phyloP scores from a whole-genome alignment of 2,329 filamentous ascomycete species.

The Alternaria angustiovoidea region DNA sequence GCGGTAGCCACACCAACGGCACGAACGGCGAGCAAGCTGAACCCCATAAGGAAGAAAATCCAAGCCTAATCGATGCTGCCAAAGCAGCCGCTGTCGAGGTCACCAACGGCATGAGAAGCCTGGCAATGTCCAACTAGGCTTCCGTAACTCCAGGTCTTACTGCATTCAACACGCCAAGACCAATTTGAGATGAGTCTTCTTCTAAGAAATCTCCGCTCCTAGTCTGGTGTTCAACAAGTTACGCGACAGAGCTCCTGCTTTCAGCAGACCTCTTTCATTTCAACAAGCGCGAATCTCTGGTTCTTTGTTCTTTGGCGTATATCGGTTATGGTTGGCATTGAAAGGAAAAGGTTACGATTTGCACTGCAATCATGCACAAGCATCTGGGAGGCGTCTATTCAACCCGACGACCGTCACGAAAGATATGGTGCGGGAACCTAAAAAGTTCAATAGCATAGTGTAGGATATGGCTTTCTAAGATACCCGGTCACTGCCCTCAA shows the following conservation, averaged over 20 bases:
- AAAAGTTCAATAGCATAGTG: conserved; percentile 15
- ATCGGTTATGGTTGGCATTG: background rate
- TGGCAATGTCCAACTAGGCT: conserved; percentile 37
- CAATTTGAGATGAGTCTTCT: conserved; percentile 17
- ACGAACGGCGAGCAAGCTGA: conserved; percentile 26
- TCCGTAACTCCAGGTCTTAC: conserved; percentile 30
- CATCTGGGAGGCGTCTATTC: conserved; percentile 51
- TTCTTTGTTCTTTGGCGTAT: conserved; percentile 1
- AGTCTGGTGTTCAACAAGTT: conserved; percentile 14
- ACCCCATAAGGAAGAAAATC: conserved; percentile 22
- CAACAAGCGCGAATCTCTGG: conserved; percentile 26
- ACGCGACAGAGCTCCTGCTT: conserved; percentile 14
- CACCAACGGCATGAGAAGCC: conserved; percentile 40
- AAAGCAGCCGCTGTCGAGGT: conserved; percentile 41
- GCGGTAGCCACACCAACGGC: conserved; percentile 18
- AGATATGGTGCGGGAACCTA: conserved; percentile 18
- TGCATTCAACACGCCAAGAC: conserved; percentile 48
- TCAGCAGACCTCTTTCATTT: conserved; percentile 34
- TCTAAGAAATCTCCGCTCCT: conserved; percentile 1
- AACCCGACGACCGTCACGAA: conserved; percentile 50
- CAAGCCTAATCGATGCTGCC: conserved; percentile 33
- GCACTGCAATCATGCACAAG: conserved; percentile 21
- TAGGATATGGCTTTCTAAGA: conserved; percentile 27
- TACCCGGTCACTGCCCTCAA: conserved; percentile 43
- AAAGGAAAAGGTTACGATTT: background rate